Evolutionary conservation across 192 early-diverging fungal genomes (phyloP), one percentile per base, ranked within the genome.

Genomic region (Coemansia umbellata): DNA sequence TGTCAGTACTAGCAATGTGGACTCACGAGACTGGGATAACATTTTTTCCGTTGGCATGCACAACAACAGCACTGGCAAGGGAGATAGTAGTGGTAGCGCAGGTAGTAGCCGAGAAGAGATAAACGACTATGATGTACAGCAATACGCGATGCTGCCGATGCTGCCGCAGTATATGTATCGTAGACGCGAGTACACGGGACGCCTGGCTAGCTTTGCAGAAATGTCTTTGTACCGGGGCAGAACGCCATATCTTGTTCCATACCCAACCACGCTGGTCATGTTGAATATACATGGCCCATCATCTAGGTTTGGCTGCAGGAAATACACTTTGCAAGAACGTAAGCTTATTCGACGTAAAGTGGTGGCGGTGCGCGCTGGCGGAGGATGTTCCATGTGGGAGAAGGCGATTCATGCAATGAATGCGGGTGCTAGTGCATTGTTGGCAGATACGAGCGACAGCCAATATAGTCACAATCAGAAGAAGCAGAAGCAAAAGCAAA

Each of bases 381-480:
- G 58, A 41, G 64, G 60, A 22, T 74, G 71, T 53, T 56, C 71
- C 8, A 48, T 55, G 22, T 51, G 60, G 42, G 56, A 63, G 24
- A 74, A 67, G 60, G 71, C 71, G 13, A 35, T 63, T 28, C 64
- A 74, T 30, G 71, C 71, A 43, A 63, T 44, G 48, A 66, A 54
- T 36, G 71, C 64, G 3, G 64, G 71, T 10, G 64, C 71, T 7
- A 50, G 41, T 31, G 71, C 64, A 53, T 53, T 74, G 55, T 55
- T 74, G 24, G 60, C 60, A 4, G 60, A 50, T 40, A 37, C 35
- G 26, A 19, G 44, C 9, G 47, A 47, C 21, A 26, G 10, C 9
- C 52, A 21, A 33, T 37, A 36, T 13, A 39, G 33, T 14, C 37
- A 42, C 49, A 28, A 31, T 42, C 15, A 28, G 6, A 14, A 8